Conservation (phyloP, 2,329 filamentous ascomycete genomes). For the Cryphonectria nitschkei region DNA sequence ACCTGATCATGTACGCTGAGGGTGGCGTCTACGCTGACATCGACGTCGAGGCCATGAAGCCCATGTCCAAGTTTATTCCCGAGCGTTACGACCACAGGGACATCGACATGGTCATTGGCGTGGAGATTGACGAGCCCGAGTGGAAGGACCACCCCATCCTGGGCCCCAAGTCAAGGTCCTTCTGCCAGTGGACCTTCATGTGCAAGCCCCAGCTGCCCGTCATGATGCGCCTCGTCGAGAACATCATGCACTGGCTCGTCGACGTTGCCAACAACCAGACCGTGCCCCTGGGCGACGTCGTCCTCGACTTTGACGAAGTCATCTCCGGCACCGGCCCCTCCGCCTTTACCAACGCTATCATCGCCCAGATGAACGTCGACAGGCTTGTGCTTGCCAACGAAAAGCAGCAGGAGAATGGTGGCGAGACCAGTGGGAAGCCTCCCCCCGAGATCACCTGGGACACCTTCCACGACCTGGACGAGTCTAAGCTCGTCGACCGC, state of each 20-base stretch:
- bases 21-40: slow-evolving; percentile 56
- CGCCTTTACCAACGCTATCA: slow-evolving; percentile 67
- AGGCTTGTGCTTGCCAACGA: slow-evolving; percentile 17
- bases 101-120: slow-evolving; percentile 69
- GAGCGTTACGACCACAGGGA: slow-evolving; percentile 64
- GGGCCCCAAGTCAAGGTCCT: slow-evolving; percentile 68
- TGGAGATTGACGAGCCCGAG: slow-evolving; percentile 72
- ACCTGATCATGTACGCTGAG: slow-evolving; percentile 69
- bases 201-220: slow-evolving; percentile 68
- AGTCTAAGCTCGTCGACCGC: slow-evolving; percentile 66
- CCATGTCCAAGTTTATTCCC: slow-evolving; percentile 57
- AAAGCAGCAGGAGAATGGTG: background rate
- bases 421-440: slow-evolving; percentile 28
- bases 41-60: slow-evolving; percentile 46
- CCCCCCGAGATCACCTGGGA: slow-evolving; percentile 60
- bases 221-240: slow-evolving; percentile 69
- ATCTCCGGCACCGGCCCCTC: slow-evolving; percentile 72
- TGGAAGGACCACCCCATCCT: slow-evolving; percentile 66
- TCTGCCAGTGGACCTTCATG: slow-evolving; percentile 78
- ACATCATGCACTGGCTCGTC: slow-evolving; percentile 68
- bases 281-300: slow-evolving; percentile 61
- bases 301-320: slow-evolving; percentile 72
- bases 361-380: slow-evolving; percentile 63
- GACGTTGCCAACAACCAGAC: slow-evolving; percentile 61
- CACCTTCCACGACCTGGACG: slow-evolving; percentile 65